phyloP scores from a whole-genome alignment of 345 rosid species.

The Melaleuca alternifolia region DNA sequence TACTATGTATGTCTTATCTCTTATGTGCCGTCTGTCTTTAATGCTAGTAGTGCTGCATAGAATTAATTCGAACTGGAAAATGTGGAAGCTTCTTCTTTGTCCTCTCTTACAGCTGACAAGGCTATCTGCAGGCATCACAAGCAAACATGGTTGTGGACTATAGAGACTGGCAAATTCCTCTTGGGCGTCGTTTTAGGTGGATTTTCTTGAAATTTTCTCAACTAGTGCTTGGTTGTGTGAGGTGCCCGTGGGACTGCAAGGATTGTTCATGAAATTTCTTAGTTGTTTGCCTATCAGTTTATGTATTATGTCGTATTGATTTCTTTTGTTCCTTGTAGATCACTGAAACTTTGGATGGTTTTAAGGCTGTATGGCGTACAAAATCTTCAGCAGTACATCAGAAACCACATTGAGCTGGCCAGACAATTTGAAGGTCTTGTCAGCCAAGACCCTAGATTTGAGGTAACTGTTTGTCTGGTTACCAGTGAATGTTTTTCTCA shows the following conservation, averaged over 20 bases:
- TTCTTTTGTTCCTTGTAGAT: constrained; percentile 40
- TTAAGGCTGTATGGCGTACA: constrained; percentile 70
- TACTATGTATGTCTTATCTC: background rate
- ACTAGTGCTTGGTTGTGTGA: background rate
- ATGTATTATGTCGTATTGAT: background rate
- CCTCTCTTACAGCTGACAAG: background rate
- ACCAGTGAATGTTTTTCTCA: background rate
- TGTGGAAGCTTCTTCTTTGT: background rate
- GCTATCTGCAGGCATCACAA: constrained; percentile 55
- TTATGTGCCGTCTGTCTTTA: background rate
- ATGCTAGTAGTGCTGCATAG: background rate
- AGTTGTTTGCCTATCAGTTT: background rate
- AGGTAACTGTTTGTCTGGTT: constrained; percentile 43
- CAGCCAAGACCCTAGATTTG: constrained; percentile 54
- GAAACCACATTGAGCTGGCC: constrained; percentile 77
- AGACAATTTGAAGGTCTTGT: constrained; percentile 53
- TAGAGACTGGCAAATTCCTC: constrained; percentile 98
- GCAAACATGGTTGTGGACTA: constrained; percentile 84
- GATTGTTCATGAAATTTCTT: background rate
- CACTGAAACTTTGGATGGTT: constrained; percentile 92
- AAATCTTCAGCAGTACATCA: constrained; percentile 52
- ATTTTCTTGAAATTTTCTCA: background rate
- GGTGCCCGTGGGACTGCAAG: background rate
- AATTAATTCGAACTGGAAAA: background rate
- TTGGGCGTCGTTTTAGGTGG: constrained; percentile 90